Conservation (phyloP, 2,329 filamentous ascomycete genomes). For the Fusarium sororula region DNA sequence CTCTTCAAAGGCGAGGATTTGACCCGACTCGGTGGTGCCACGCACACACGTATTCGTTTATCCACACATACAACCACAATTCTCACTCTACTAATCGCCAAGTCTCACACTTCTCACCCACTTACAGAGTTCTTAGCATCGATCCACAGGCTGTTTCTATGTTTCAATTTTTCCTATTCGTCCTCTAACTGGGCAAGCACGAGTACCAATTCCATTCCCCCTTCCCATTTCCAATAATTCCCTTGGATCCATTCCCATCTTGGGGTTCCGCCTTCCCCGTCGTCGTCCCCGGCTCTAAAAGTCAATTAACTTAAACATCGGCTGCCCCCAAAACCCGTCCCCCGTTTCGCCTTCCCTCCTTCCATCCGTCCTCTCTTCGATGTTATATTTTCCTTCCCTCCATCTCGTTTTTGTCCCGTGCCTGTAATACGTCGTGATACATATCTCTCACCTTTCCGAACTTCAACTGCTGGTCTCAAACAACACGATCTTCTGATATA, state of each 20-base stretch:
- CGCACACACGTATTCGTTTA: constrained; percentile 26
- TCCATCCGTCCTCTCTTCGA: constrained; percentile 2
- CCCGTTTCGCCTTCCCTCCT: neutral
- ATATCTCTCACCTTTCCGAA: neutral
- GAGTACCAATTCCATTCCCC: constrained; percentile 7
- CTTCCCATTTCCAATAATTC: neutral
- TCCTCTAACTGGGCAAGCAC: neutral
- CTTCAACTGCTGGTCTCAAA: neutral
- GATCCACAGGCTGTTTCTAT: constrained; percentile 2
- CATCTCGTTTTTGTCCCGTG: neutral
- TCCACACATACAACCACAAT: constrained; percentile 18
- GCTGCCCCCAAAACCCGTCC: constrained; percentile 15
- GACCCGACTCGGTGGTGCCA: constrained; percentile 32
- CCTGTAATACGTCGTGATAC: neutral
- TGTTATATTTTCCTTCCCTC: constrained; percentile 10
- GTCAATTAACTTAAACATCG: constrained; percentile 36
- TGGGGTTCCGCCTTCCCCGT: constrained; percentile 19
- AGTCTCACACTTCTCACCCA: constrained; percentile 26
- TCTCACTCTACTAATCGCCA: constrained; percentile 21
- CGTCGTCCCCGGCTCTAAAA: constrained; percentile 30
- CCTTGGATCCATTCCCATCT: constrained; percentile 11
- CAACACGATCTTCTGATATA: constrained; percentile 13
- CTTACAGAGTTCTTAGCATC: constrained; percentile 18
- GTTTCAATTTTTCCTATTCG: neutral
- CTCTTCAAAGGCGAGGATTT: constrained; percentile 17